Evolutionary conservation across 2,329 filamentous ascomycete species (phyloP).

Genomic region (Neonectria hederae): DNA sequence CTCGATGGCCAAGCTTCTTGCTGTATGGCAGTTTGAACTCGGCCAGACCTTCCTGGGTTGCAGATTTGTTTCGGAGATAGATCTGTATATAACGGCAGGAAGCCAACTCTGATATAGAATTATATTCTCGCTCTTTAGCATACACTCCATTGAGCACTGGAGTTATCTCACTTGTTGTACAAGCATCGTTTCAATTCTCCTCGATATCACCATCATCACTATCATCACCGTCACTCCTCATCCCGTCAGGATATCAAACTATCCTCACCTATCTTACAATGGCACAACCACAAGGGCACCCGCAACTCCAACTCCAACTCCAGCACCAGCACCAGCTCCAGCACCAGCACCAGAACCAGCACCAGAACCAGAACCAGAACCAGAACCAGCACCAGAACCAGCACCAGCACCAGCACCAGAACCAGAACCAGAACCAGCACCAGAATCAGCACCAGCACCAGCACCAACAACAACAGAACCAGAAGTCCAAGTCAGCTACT

Average conservation of each 20-base stretch:
- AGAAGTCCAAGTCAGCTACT: no score
- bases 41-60: background rate
- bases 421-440: background rate
- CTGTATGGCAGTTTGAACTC: background rate
- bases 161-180: background rate
- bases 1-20: background rate
- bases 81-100: background rate
- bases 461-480: background rate
- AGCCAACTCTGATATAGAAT: background rate
- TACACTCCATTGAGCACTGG: background rate
- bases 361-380: background rate
- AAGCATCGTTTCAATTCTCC: background rate
- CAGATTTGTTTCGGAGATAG: background rate
- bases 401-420: background rate
- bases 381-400: no score
- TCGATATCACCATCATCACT: background rate
- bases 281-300: no score
- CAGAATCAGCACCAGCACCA: background rate
- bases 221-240: background rate
- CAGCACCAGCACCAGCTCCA: background rate
- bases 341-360: background rate
- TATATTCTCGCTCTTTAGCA: background rate
- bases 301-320: background rate
- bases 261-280: no score
- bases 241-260: background rate